Evolutionary conservation across 129 eudicot species (phyloP).

Genomic region (Pseudognaphalium luteoalbum): DNA sequence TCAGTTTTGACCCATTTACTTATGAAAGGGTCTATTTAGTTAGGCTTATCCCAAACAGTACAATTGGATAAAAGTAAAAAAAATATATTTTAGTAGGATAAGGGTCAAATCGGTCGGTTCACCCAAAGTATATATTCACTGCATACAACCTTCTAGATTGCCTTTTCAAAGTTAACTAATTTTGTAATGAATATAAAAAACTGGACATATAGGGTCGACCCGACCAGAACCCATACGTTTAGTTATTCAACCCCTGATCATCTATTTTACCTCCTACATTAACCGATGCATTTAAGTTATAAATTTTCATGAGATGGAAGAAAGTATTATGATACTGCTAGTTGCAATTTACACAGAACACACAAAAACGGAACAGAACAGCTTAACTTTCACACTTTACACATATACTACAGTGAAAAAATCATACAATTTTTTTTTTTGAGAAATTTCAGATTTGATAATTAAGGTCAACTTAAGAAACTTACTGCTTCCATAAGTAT

Average conservation of each 20-base stretch:
- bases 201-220: neutral
- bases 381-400: neutral
- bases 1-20: neutral
- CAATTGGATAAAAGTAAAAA: neutral
- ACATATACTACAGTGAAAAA: neutral
- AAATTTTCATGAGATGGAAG: neutral
- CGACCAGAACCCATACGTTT: neutral
- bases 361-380: neutral
- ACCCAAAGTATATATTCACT: neutral
- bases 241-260: neutral
- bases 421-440: neutral
- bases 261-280: neutral
- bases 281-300: neutral
- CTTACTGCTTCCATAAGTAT: slow-evolving; percentile 86
- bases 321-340: neutral
- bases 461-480: slow-evolving; percentile 12
- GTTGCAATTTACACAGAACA: neutral
- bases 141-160: neutral
- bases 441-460: neutral
- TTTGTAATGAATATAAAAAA: too few species aligned
- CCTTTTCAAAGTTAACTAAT: neutral
- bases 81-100: neutral
- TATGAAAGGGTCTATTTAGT: neutral
- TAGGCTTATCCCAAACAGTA: too few species aligned
- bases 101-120: neutral